These are phyloP conservation scores for Selenicereus undatus DNA, from an alignment of 148 eudicot species.

Conservation along the genomic window DNA sequence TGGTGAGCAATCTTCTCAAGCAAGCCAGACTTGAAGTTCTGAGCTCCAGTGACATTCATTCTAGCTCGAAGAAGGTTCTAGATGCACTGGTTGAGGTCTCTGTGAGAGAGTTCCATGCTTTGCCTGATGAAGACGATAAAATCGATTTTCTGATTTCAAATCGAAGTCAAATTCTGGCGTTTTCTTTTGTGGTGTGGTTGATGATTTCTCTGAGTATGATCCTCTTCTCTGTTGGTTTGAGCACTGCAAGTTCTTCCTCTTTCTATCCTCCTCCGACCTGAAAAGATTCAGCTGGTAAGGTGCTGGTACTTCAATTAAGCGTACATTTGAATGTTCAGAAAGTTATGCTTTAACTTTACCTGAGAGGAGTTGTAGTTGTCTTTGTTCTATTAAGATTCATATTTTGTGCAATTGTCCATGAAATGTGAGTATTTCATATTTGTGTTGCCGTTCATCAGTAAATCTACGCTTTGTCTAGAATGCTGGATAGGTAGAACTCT, in stretches of 20 bases:
- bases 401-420: neutral
- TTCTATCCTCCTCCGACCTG: conserved; percentile 47
- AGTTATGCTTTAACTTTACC: neutral
- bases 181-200: conserved; percentile 38
- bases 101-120: conserved; percentile 36
- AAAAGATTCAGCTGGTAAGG: conserved; percentile 20
- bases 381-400: neutral
- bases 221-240: conserved; percentile 9
- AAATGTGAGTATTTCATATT: neutral
- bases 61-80: conserved; percentile 43
- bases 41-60: conserved; percentile 34
- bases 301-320: neutral
- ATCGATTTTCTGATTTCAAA: conserved; percentile 29
- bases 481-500: neutral
- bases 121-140: conserved; percentile 39
- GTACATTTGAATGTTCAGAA: neutral
- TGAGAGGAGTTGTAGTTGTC: neutral
- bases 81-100: conserved; percentile 37
- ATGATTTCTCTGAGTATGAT: conserved; percentile 18
- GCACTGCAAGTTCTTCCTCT: conserved; percentile 21
- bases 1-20: conserved; percentile 45
- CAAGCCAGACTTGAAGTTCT: conserved; percentile 36
- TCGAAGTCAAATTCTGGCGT: conserved; percentile 20
- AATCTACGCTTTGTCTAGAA: neutral
- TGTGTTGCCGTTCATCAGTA: neutral